A percentile compares a stretch with the other conserved stretches of the same genome.
These are phyloP conservation scores for Fonsecaea pedrosoi DNA, from an alignment of 2,329 filamentous ascomycete genomes.

Conservation along the genomic window DNA sequence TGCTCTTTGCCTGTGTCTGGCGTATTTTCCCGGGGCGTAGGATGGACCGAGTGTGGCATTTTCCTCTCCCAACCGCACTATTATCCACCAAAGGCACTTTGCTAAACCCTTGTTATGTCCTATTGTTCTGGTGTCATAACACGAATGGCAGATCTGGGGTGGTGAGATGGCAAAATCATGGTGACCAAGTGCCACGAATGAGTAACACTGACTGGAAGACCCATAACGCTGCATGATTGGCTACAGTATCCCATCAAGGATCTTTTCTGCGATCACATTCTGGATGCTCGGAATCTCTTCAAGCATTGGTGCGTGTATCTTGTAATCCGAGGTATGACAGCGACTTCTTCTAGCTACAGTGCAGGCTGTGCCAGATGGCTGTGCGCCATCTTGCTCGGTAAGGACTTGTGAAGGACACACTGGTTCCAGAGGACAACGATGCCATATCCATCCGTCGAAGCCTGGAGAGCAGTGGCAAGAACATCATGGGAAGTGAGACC, in stretches of 20 bases:
- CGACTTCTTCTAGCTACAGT: not conserved
- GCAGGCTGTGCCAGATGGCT: not conserved
- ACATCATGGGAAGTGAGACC: too few relatives aligned
- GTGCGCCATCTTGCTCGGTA: too few relatives aligned
- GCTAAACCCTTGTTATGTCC: not conserved
- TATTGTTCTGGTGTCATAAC: not conserved
- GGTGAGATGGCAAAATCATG: not conserved
- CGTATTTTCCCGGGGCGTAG: constrained; percentile 23
- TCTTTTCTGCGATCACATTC: not conserved
- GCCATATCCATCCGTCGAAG: too few relatives aligned
- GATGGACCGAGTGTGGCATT: constrained; percentile 39
- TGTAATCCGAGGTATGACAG: not conserved
- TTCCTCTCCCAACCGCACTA: not conserved
- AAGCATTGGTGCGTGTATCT: not conserved
- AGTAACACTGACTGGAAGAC: not conserved
- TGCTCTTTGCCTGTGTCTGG: constrained; percentile 40
- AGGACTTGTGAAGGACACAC: too few relatives aligned
- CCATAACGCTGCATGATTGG: not conserved
- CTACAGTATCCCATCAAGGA: not conserved
- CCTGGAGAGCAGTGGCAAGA: too few relatives aligned
- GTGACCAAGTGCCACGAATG: not conserved
- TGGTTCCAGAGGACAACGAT: too few relatives aligned
- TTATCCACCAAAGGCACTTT: not conserved
- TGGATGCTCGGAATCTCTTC: not conserved
- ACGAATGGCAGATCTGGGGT: not conserved